These are phyloP conservation scores for Phialocephala subalpina DNA, from an alignment of 2,329 filamentous ascomycete species.

Conservation along the genomic window DNA sequence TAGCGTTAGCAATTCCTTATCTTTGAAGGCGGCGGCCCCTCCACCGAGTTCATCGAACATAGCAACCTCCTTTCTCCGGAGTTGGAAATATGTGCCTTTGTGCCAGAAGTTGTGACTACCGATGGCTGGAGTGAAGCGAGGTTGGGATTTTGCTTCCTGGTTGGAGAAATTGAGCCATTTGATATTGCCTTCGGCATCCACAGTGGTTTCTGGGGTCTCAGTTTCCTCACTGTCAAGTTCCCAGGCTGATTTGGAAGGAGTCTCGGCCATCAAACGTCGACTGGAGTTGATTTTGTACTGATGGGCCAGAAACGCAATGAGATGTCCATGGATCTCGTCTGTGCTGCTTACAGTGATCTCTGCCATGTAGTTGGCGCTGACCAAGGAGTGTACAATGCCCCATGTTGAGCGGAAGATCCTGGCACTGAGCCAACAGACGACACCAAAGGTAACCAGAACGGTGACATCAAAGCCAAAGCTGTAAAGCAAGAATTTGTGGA, in stretches of 20 bases:
- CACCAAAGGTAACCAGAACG: constrained; percentile 38
- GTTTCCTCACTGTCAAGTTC: constrained; percentile 53
- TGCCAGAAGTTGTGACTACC: constrained; percentile 64
- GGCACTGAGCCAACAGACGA: constrained; percentile 50
- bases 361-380: constrained; percentile 58
- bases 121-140: constrained; percentile 61
- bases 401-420: constrained; percentile 50
- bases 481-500: constrained; percentile 41
- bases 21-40: constrained; percentile 50
- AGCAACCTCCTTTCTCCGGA: constrained; percentile 43
- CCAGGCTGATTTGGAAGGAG: constrained; percentile 62
- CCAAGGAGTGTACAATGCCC: constrained; percentile 45
- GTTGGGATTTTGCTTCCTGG: constrained; percentile 60
- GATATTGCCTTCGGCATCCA: constrained; percentile 47
- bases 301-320: constrained; percentile 65
- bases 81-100: constrained; percentile 56
- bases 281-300: constrained; percentile 61
- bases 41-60: constrained; percentile 35
- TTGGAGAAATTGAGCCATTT: constrained; percentile 66
- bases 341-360: constrained; percentile 60
- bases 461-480: constrained; percentile 43
- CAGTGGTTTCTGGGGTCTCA: constrained; percentile 53
- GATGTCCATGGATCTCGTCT: constrained; percentile 65
- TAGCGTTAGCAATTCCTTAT: constrained; percentile 60
- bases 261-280: constrained; percentile 63